These are phyloP conservation scores for Rhytidiadelphus loreus DNA, from an alignment of 225 moss, liverwort and hornwort genomes.

Conservation along the genomic window DNA sequence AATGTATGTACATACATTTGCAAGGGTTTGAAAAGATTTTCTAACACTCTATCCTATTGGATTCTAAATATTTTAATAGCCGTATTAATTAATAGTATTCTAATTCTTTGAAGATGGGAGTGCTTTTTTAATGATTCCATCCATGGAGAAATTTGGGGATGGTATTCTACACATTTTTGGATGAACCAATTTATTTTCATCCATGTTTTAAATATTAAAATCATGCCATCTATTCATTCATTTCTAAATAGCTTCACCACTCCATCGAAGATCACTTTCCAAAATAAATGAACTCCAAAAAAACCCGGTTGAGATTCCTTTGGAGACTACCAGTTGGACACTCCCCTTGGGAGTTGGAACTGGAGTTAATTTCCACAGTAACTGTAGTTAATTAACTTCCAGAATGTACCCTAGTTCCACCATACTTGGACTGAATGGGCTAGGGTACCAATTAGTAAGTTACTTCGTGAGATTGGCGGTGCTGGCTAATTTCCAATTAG, in stretches of 20 bases:
- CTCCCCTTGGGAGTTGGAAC: too few species aligned
- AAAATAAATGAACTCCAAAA: background rate
- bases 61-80: background rate
- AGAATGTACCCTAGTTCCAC: too few species aligned
- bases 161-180: too few species aligned
- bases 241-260: background rate
- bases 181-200: background rate
- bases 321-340: background rate
- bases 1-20: background rate
- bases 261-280: background rate
- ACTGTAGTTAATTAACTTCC: too few species aligned
- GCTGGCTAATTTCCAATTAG: background rate
- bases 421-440: background rate
- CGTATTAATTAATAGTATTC: background rate
- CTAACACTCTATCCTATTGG: background rate
- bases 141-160: background rate
- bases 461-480: background rate
- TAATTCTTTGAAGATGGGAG: background rate
- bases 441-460: background rate
- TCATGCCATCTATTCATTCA: accelerated
- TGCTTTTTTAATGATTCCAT: background rate
- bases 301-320: background rate
- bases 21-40: background rate
- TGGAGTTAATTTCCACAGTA: background rate
- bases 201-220: background rate